Base-by-base conservation (phyloP, 140 eudicot genomes). In the Bidens hawaiensis region DNA sequence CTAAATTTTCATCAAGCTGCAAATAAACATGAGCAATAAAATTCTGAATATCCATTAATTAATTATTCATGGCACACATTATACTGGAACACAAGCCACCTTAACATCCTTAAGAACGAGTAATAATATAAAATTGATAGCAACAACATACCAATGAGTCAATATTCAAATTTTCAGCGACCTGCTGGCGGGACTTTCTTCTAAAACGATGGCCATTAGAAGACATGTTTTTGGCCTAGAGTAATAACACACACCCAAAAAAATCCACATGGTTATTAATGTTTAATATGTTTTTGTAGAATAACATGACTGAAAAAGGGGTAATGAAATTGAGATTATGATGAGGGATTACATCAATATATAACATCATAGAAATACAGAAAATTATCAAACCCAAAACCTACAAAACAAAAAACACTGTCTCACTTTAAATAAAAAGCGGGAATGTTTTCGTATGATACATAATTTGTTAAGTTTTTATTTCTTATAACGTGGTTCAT, bases 1-100 rank as follows among this genome's bases (percentile, higher is more conserved):
- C 99, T 93, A 88, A 56, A 73, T 93, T 88, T 65, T 93, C 95
- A 33, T 93, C 99, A 72, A 88, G 88, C 99, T 93, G 82, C 55
- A 71, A 65, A 36, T 60, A 70, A 59, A 52, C 18, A 49, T 26
- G 38, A 33, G 33, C 41, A 12, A 50, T 43, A 33, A 40, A 46
- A 36, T 36, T n/a, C 14, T 33, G 34, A 53, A 31, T 46, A 51
- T 72, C 59, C 30, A 21, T 47, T n/a, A 65, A 38, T 18, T 24
- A 62, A 46, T 27, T 26, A 50, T 50, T 50, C 33, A 50, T 50
- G 17, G 8, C 31, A 41, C 64, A 22, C 41, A 41, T 33, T 60
- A 22, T 49, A 49, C 30, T 54, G 54, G 54, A 10, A 51, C 58
- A 41, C 38, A 46, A 30, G 60, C 46, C 19, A 61, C 48, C 60